Conservation (phyloP, 1,284 basidiomycete species). For the Neonothopanus nambi region DNA sequence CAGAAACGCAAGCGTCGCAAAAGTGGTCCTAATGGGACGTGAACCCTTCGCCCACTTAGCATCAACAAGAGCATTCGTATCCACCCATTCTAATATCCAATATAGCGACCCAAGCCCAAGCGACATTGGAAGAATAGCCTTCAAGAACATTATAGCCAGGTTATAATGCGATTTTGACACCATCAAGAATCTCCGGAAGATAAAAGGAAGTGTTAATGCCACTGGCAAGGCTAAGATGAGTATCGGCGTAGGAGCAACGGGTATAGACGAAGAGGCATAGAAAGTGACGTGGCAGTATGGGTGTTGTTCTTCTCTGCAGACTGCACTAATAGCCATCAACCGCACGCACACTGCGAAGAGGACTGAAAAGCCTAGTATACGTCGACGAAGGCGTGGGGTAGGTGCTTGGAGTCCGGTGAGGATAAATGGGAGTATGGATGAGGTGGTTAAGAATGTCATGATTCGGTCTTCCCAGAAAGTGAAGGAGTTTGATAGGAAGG, state of each 20-base stretch:
- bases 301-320: constrained; percentile 95
- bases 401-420: constrained; percentile 67
- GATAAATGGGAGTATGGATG: constrained; percentile 60
- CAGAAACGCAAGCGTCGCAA: constrained; percentile 64
- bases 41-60: constrained; percentile 41
- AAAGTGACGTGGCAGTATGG: constrained; percentile 88
- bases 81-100: constrained; percentile 83
- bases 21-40: constrained; percentile 54
- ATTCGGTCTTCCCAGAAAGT: constrained; percentile 94
- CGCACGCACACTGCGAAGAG: constrained; percentile 74
- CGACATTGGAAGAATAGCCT: constrained; percentile 54
- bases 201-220: constrained; percentile 58
- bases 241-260: constrained; percentile 60
- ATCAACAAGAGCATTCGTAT: constrained; percentile 51
- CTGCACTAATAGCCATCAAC: constrained; percentile 73
- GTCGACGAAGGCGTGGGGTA: constrained; percentile 66
- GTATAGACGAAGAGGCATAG: constrained; percentile 68
- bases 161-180: constrained; percentile 78
- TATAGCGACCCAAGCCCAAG: constrained; percentile 61
- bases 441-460: constrained; percentile 71
- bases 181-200: constrained; percentile 58
- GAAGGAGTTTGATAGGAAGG: constrained; percentile 91
- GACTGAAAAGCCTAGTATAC: constrained; percentile 72
- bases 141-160: constrained; percentile 65
- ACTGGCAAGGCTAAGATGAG: constrained; percentile 57